Percentiles rank a stretch among this genome's conserved stretches.
phyloP scores from a whole-genome alignment of 1,284 basidiomycete genomes.

The Leccinum ponderosum region DNA sequence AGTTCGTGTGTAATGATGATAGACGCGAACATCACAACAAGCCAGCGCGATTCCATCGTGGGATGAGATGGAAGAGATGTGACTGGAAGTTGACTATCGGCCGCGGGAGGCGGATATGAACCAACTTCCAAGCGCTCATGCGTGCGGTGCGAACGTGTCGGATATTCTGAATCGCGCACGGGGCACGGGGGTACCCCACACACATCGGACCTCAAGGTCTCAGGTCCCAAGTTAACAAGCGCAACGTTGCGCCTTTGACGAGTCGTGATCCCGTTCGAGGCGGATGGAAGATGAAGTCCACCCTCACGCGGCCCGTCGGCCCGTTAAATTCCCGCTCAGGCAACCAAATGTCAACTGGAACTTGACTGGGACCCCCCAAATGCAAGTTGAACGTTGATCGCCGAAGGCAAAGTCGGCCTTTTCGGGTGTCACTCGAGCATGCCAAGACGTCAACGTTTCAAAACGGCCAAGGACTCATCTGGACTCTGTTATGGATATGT shows the following conservation, averaged over 20 bases:
- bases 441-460: not conserved
- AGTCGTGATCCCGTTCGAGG: not conserved
- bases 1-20: not conserved
- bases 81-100: not conserved
- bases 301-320: not conserved
- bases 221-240: too few species aligned
- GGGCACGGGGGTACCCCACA: not conserved
- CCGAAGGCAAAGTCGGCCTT: not conserved
- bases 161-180: not conserved
- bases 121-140: too few species aligned
- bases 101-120: not conserved
- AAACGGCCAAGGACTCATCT: not conserved
- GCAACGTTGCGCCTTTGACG: too few species aligned
- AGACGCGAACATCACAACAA: not conserved
- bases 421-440: not conserved
- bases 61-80: not conserved
- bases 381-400: not conserved
- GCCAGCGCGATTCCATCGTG: not conserved
- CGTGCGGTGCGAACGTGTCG: not conserved
- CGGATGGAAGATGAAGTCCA: not conserved
- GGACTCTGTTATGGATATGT: not conserved
- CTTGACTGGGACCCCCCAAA: not conserved
- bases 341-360: not conserved
- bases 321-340: not conserved
- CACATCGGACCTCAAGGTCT: too few species aligned